Conservation (phyloP, 1,284 basidiomycete genomes). For the Nidula niveotomentosa region DNA sequence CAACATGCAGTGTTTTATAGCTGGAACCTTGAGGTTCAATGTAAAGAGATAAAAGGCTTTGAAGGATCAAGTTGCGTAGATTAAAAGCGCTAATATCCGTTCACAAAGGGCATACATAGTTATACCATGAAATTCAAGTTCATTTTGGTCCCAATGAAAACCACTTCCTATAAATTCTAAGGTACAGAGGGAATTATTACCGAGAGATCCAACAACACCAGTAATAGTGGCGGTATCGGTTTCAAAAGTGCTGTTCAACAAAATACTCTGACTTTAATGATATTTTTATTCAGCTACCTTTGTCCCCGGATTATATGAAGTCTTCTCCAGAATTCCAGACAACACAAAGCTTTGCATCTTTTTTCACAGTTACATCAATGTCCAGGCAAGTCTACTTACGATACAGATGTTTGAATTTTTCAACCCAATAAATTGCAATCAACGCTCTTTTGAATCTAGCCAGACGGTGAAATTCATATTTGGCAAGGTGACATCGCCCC, state of each 20-base stretch:
- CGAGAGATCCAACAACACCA: constrained; percentile 37
- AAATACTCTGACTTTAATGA: background rate
- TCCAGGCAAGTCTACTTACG: constrained; percentile 35
- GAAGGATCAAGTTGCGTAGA: too few relatives aligned
- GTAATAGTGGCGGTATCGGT: constrained; percentile 44
- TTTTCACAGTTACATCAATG: constrained; percentile 45
- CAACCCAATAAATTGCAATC: constrained; percentile 1
- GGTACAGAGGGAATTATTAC: constrained; percentile 47
- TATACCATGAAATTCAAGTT: constrained; percentile 14
- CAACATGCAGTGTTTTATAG: too few relatives aligned
- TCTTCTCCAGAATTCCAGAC: constrained; percentile 31
- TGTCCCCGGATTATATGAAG: constrained; percentile 46
- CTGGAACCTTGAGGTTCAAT: too few relatives aligned
- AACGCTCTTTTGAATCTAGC: constrained; percentile 51
- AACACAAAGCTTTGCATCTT: constrained; percentile 35
- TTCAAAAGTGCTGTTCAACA: constrained; percentile 39
- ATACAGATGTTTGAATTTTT: background rate
- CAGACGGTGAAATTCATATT: constrained; percentile 38
- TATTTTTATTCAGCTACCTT: constrained; percentile 33
- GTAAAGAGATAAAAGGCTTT: too few relatives aligned
- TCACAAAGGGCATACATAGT: too few relatives aligned
- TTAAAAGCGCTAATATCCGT: too few relatives aligned
- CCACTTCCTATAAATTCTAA: constrained; percentile 33
- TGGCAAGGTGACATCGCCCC: constrained; percentile 42
- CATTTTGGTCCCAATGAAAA: constrained; percentile 37